Base-by-base conservation (phyloP, 345 rosid genomes). In the Trapa bicornis region DNA sequence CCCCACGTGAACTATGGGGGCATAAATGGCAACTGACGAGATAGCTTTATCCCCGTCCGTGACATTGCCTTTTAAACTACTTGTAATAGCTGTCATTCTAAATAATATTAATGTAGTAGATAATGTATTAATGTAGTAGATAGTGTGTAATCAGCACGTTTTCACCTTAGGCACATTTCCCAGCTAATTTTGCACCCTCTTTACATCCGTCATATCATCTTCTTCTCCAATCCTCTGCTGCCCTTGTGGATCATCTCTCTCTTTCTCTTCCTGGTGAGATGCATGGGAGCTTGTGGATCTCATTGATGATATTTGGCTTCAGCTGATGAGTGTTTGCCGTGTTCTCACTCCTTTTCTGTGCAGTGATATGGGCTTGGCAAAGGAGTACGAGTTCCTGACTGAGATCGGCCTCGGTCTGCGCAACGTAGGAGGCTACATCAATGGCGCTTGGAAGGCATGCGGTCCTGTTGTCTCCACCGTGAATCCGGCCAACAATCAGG, bases 401-500 rank as follows among this genome's bases (percentile, higher is more conserved):
- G 97, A 89, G 83, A 81, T 94, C 79, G 96, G 97, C 4, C 71
- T 94, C 70, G 68, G 78, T 66, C 65, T 89, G 57, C 78, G 79
- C 57, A 94, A 86, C 73, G 47, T 79, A 42, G 99, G 99, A 11
- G 80, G 84, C 71, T 89, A 74, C 74, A 87, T 91, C 62, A 75
- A 58, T 75, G 99, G 99, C 64, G 70, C 66, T 45, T 94, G 95
- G 99, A 86, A 80, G 81, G 96, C 84, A 17, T 72, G 52, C 66
- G 97, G 99, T 33, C 85, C 96, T 39, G 72, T 82, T 6, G 76
- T 84, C 70, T 81, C 89, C 61, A 79, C 91, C 68, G 13, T 76
- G 45, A 89, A 91, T 79, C 99, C 99, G 35, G 92, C 84, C 12
- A 81, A 85, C 75, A 94, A 94, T 75, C 92, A 93, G 94, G 96